These are phyloP conservation scores for Passiflora organensis DNA, from an alignment of 345 rosid species.

Conservation along the genomic window DNA sequence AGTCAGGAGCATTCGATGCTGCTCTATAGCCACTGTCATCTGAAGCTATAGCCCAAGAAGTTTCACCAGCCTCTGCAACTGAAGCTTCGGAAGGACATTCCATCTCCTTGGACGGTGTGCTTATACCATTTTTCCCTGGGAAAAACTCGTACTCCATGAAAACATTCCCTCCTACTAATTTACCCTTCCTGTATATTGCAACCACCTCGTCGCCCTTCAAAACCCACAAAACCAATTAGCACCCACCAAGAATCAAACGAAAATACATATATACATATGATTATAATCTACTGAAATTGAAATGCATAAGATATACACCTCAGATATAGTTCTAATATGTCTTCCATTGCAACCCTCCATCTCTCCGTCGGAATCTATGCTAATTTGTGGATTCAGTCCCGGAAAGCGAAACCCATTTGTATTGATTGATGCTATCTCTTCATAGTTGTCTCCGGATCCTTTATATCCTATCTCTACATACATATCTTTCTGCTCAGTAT, in stretches of 20 bases:
- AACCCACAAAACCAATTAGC: conserved; percentile 1
- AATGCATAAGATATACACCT: conserved; percentile 13
- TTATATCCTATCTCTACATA: conserved; percentile 14
- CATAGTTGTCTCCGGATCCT: conserved; percentile 20
- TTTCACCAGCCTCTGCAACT: conserved; percentile 31
- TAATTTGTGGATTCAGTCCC: conserved; percentile 21
- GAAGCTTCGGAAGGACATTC: conserved; percentile 30
- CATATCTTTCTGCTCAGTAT: background rate
- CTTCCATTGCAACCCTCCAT: conserved; percentile 15
- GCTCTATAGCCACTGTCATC: conserved; percentile 17
- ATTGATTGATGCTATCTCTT: conserved; percentile 4
- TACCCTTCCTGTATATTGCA: conserved; percentile 32
- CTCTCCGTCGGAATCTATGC: conserved; percentile 9
- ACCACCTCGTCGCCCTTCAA: conserved; percentile 28
- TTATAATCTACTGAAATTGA: conserved; percentile 22
- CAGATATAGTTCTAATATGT: conserved; percentile 18
- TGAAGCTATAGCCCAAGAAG: conserved; percentile 23
- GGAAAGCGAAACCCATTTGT: conserved; percentile 11
- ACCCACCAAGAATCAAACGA: background rate
- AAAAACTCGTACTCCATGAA: conserved; percentile 69
- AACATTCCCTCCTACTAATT: conserved; percentile 20
- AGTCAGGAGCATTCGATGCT: conserved; percentile 30
- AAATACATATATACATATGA: background rate
- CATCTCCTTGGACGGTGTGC: conserved; percentile 33
- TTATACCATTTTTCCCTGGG: conserved; percentile 36